Conservation (phyloP, 176 grass and related monocot species). For the Hsuehochloa calcarea region DNA sequence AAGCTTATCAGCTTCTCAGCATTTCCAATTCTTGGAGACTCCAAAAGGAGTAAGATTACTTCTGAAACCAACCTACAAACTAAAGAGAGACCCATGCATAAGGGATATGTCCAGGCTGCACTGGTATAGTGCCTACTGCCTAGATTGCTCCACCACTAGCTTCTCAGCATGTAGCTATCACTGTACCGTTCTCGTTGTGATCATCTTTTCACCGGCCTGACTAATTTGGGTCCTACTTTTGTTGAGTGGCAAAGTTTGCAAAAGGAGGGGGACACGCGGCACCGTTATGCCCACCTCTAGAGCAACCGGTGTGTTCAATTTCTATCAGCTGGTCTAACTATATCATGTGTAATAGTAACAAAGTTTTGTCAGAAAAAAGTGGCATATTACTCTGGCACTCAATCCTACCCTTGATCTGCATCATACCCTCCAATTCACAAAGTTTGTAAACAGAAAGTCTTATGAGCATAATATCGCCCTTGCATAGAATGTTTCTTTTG, state of each 20-base stretch:
- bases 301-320: not conserved
- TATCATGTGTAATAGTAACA: no score
- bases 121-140: not conserved
- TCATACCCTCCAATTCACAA: not conserved
- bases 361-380: not conserved
- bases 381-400: not conserved
- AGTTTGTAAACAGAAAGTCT: not conserved
- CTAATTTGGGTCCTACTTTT: constrained; percentile 12
- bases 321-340: not conserved
- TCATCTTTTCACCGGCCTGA: not conserved
- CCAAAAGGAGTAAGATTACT: constrained; percentile 21
- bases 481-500: not conserved
- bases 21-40: not conserved
- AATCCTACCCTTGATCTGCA: not conserved
- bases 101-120: not conserved
- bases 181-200: not conserved
- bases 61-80: constrained; percentile 10
- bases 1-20: not conserved
- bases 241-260: not conserved
- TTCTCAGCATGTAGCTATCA: constrained; percentile 16
- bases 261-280: not conserved
- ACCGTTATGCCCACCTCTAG: not conserved
- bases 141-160: not conserved
- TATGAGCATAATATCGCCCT: not conserved
- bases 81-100: not conserved